Conservation (phyloP, 352 stramenopile genomes). For the Phytophthora gonapodyides region DNA sequence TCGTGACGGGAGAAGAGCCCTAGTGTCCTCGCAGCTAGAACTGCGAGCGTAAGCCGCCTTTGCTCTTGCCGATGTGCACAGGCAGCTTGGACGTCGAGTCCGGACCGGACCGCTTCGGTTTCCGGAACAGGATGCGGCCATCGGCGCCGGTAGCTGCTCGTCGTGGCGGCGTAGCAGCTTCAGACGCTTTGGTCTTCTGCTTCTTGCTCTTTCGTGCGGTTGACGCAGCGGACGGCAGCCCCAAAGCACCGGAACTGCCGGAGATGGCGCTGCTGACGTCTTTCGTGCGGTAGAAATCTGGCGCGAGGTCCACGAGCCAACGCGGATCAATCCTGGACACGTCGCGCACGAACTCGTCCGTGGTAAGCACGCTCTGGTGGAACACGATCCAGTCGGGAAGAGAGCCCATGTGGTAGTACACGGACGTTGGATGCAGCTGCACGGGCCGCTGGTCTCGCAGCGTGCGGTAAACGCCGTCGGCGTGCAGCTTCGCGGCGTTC, state of each 20-base stretch:
- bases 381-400: slow-evolving; percentile 98
- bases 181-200: slow-evolving; percentile 20
- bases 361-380: slow-evolving; percentile 98
- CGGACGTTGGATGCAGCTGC: slow-evolving; percentile 76
- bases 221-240: slow-evolving; percentile 51
- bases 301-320: slow-evolving; percentile 68
- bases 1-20: slow-evolving; percentile 32
- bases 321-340: slow-evolving; percentile 74
- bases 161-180: slow-evolving; percentile 24
- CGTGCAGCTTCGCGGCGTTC: slow-evolving; percentile 96
- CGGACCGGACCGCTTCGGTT: slow-evolving; percentile 40
- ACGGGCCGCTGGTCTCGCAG: slow-evolving; percentile 70
- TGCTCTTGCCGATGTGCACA: slow-evolving; percentile 84
- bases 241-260: slow-evolving; percentile 67
- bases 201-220: slow-evolving; percentile 28
- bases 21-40: slow-evolving; percentile 46
- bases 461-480: slow-evolving; percentile 69
- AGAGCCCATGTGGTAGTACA: slow-evolving; percentile 73
- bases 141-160: slow-evolving; percentile 33
- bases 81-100: slow-evolving; percentile 55
- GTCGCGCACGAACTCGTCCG: slow-evolving; percentile 93
- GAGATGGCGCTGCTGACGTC: slow-evolving; percentile 72
- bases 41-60: slow-evolving; percentile 76
- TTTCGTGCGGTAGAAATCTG: slow-evolving; percentile 76
- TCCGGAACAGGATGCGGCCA: slow-evolving; percentile 77